Conservation (phyloP, 108 stramenopile species). For the Skeletonema marinoi region DNA sequence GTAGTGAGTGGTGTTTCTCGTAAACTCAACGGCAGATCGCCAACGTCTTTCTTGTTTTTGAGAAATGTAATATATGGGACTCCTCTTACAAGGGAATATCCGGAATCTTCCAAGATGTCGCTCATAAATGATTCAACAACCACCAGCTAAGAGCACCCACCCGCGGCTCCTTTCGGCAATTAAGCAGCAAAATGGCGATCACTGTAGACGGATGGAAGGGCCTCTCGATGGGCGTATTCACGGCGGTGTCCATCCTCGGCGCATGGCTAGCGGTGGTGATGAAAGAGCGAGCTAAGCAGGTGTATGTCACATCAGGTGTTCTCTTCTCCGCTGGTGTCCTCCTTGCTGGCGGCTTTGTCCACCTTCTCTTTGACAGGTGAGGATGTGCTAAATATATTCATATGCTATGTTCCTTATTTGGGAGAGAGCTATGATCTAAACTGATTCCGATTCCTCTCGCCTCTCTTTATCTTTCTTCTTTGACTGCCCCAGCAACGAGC, state of each 20-base stretch:
- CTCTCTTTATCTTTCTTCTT: background rate
- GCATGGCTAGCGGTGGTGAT: slow-evolving; percentile 16
- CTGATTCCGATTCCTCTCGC: background rate
- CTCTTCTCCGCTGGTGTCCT: slow-evolving; percentile 18
- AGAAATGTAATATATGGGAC: too few species aligned
- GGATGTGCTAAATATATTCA: background rate
- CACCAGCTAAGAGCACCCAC: too few species aligned
- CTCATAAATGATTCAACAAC: too few species aligned
- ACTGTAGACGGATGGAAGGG: slow-evolving; percentile 10
- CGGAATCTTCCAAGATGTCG: too few species aligned
- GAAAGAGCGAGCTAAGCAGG: slow-evolving; percentile 19
- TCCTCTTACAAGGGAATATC: too few species aligned
- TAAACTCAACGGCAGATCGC: too few species aligned
- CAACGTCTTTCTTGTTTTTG: too few species aligned
- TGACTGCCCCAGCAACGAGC: background rate
- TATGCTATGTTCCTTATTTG: background rate
- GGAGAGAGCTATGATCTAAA: background rate
- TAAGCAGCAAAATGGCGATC: background rate
- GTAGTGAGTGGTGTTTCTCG: too few species aligned
- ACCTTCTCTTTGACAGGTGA: slow-evolving; percentile 6
- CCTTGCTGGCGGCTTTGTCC: slow-evolving; percentile 14
- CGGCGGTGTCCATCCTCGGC: slow-evolving; percentile 14
- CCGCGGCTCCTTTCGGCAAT: too few species aligned
- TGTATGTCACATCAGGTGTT: slow-evolving; percentile 14
- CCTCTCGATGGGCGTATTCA: slow-evolving; percentile 17